These are phyloP conservation scores for Amaranthus hypochondriacus DNA, from an alignment of 148 eudicot genomes.

Conservation along the genomic window DNA sequence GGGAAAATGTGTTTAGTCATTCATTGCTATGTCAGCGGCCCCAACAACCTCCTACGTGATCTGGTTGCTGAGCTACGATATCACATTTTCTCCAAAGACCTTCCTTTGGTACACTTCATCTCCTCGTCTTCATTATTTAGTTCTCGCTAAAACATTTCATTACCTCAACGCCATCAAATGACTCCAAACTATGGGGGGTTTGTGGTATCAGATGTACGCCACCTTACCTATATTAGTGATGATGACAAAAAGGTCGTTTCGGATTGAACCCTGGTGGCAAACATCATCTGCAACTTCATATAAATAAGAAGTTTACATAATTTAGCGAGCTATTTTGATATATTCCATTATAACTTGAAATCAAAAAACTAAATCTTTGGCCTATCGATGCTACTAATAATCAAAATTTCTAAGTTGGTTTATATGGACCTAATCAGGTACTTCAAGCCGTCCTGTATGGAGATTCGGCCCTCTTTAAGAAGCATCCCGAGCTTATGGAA, in stretches of 20 bases:
- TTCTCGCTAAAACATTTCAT: too few species aligned
- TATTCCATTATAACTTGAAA: too few species aligned
- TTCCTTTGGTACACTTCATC: conserved; percentile 62
- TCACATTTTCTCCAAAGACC: conserved; percentile 85
- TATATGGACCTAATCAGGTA: conserved; percentile 36
- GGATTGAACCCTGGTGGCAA: too few species aligned
- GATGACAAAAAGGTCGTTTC: too few species aligned
- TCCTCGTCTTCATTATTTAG: neutral
- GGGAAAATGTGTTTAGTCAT: conserved; percentile 62
- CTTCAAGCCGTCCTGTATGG: conserved; percentile 77
- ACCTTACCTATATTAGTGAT: too few species aligned
- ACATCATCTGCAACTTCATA: too few species aligned
- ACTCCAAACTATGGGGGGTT: too few species aligned
- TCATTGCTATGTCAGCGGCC: conserved; percentile 86
- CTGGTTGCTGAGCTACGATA: conserved; percentile 79
- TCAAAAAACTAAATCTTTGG: neutral
- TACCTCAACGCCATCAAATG: too few species aligned
- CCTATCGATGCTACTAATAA: neutral
- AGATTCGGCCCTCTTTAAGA: conserved; percentile 58
- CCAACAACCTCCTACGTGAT: conserved; percentile 54
- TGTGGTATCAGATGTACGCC: too few species aligned
- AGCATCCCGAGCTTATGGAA: conserved; percentile 63
- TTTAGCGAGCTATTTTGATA: too few species aligned
- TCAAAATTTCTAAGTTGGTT: neutral
- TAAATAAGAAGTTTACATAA: too few species aligned